Conservation (phyloP, 2,329 filamentous ascomycete genomes). For the Cladophialophora chaetospira region DNA sequence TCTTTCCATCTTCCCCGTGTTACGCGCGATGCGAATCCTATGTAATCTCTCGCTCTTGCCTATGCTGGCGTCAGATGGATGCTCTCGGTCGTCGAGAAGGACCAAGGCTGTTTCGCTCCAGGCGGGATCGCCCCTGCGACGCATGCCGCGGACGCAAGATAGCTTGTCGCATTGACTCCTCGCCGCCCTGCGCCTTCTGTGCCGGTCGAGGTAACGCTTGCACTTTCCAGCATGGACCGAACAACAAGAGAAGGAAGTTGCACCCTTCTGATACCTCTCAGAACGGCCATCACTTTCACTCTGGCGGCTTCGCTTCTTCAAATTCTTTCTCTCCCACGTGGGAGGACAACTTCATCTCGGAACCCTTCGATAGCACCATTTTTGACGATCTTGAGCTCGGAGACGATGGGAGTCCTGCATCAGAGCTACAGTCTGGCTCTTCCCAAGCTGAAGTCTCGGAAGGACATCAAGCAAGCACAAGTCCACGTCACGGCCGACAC, state of each 20-base stretch:
- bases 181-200: slow-evolving; percentile 19
- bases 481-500: slow-evolving; percentile 1
- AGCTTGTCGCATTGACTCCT: slow-evolving; percentile 19
- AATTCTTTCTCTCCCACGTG: slow-evolving; percentile 5
- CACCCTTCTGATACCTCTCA: background rate
- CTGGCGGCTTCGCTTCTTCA: background rate
- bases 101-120: slow-evolving; percentile 24
- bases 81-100: slow-evolving; percentile 14
- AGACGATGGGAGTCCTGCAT: slow-evolving; percentile 10
- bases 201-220: slow-evolving; percentile 14
- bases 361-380: slow-evolving; percentile 16
- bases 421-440: background rate
- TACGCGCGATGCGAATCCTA: background rate
- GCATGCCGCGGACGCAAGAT: slow-evolving; percentile 15
- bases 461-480: slow-evolving; percentile 3
- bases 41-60: background rate
- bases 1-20: background rate
- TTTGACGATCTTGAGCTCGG: slow-evolving; percentile 12
- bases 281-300: background rate
- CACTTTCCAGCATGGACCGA: slow-evolving; percentile 12
- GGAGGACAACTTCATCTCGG: slow-evolving; percentile 4
- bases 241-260: slow-evolving; percentile 11
- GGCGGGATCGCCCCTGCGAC: slow-evolving; percentile 20
- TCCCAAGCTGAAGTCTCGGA: background rate
- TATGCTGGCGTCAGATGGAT: background rate